These are phyloP conservation scores for Pichia heedii DNA, from an alignment of 805 yeast species.

Conservation along the genomic window DNA sequence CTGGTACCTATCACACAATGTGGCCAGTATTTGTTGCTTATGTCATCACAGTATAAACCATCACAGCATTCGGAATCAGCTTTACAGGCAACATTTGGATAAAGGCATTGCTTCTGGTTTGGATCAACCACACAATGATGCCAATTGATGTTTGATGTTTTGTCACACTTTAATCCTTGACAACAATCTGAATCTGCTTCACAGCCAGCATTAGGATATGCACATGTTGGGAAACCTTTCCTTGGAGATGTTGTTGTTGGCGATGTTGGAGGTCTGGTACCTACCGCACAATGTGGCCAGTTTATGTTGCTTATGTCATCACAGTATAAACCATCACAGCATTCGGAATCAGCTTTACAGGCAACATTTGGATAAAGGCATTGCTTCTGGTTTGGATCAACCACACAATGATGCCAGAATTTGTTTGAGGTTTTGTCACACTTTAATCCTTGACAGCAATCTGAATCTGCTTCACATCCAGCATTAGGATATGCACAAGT, in stretches of 20 bases:
- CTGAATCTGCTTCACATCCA: not conserved
- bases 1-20: not conserved
- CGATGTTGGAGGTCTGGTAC: not conserved
- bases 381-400: not conserved
- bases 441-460: not conserved
- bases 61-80: too few relatives aligned
- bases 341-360: not conserved
- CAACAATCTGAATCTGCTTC: too few relatives aligned
- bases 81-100: not conserved
- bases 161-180: too few relatives aligned
- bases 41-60: not conserved
- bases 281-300: not conserved
- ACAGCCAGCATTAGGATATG: not conserved
- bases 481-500: not conserved
- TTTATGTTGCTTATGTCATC: not conserved
- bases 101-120: too few relatives aligned
- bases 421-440: not conserved
- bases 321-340: not conserved
- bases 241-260: not conserved
- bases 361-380: not conserved
- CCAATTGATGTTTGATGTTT: too few relatives aligned
- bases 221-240: not conserved
- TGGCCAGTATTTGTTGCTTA: not conserved
- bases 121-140: not conserved
- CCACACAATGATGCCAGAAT: not conserved